Evolutionary conservation across 768 basidiomycete species (phyloP), one percentile per base, ranked within the genome.

Genomic region (Leucosporidium scottii): DNA sequence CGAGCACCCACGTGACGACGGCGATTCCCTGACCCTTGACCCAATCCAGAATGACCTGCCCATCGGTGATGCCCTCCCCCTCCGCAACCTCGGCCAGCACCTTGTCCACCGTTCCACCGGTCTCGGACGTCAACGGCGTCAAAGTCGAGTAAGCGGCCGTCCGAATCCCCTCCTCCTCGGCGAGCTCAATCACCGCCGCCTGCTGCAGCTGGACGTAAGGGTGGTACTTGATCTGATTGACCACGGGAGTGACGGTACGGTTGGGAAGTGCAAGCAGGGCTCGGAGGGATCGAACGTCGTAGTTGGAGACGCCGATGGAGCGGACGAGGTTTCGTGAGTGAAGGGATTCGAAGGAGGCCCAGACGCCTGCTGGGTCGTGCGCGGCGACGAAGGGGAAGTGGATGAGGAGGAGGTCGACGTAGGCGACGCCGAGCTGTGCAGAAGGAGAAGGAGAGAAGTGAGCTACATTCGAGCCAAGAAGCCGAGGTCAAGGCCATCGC

Each of bases 201-300:
- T 61, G 59, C 2, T 20, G 27, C 17, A 50, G 15, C 27, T 25
- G 27, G 17, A 50, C 34, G 48, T 61, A 61, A n/a, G 48, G 59
- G 59, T 61, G 59, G 49, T 50, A 61, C 17, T 48, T 28, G 59
- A 61, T 61, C 28, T 61, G 59, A 28, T 61, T 61, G 27, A 61
- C 21, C 3, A 30, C 59, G 20, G 59, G 59, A 13, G 39, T 44
- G 39, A 44, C 13, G 39, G 39, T 44, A 13, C 39, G 39, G 13
- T 44, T 13, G 8, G n/a, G n/a, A 48, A 61, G 49, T 27, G 20
- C 12, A 30, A 61, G 49, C 48, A 61, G n/a, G 5, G 15, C 47
- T 20, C 8, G 4, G 28, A 61, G 59, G 20, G 5, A 8, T 2
- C 28, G 9, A 4, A 23, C 28, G 48, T 61, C 31, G 59, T 61